Evolutionary conservation across 1,139 yeast genomes (phyloP), one percentile per base, ranked within the genome.

Genomic region (Sugiyamaella grinbergsii): DNA sequence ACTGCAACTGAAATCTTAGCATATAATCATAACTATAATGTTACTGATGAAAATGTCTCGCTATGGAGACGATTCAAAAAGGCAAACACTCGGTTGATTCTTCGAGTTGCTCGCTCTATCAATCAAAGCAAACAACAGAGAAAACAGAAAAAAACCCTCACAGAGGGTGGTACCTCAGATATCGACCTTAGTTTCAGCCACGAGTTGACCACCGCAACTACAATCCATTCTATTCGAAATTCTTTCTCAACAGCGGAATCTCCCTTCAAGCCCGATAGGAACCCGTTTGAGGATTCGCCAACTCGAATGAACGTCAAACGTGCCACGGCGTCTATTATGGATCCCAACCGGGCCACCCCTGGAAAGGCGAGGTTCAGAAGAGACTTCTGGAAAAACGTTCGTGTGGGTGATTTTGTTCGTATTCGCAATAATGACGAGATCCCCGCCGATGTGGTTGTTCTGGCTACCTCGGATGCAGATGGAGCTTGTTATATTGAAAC

Each of bases 401-500:
- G 77, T 51, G 96, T 91, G 24, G 98, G 98, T 55, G 97, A 91
- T 63, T 77, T 90, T 58, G 81, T 93, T 42, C 80, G 96, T 60
- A 78, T 93, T 18, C 80, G 88, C 61, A 84, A 85, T 55, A 85
- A 93, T 66, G 97, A 91, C 67, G 95, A 89, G 69, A 82, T 93
- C 23, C 98, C 98, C 2, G 97, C 97, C 7, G 98, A 93, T 72
- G 69, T 91, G 32, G 77, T 89, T 15, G 72, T 91, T 26, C 65
- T 93, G 40, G 80, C 96, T 2, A 83, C 96, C 0, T 85, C 95
- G 0, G 97, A 91, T 65, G 68, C 78, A 1, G 98, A 93, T 65
- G 96, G 96, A 38, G 90, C 85, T 42, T 91, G 98, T 70, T 91
- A 84, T 63, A 83, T 91, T 38, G 98, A 93, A 69, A 93, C 98